Base-by-base conservation (phyloP, 2,329 filamentous ascomycete species). In the Thielaviopsis musarum region DNA sequence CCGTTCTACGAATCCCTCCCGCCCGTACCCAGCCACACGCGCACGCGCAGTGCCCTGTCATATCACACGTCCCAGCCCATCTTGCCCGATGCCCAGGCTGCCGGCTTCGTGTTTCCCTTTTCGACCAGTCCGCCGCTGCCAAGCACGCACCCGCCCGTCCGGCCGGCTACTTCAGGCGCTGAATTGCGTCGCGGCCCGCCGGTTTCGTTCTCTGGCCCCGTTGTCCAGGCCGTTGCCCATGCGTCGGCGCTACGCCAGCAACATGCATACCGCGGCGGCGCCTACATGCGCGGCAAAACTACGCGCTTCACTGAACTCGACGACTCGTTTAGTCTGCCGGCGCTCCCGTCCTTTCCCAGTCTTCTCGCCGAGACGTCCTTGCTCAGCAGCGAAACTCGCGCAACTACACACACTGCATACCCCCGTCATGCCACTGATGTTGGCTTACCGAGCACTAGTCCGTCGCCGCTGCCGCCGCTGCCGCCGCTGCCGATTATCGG, bases 41-140 rank as follows among this genome's bases (percentile, higher is more conserved):
- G 45, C 15, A 45, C 55, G 9, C 45, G 12, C 22, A 57, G 38
- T 19, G 26, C 55, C 6, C 13, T 30, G 12, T 49, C 41, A 13
- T 21, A 28, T 15, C 34, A 57, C 13, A 26, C 38, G 19, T 12
- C 34, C 7, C 55, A 49, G 26, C 45, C 58, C 7, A 52, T 59
- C n/a, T 17, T 59, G 3, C 58, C 58, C 6, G 53, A 51, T 52
- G 48, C 45, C 1, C 41, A 19, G 2, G 58, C 30, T 17, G 38
- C 58, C 4, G 54, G 38, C 7, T 59, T 59, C 21, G 45, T 59
- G 5, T 59, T 59, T 45, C 26, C 45, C 38, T n/a, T 26, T n/a
- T 51, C 41, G 38, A 6, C 45, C 10, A 34, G 9, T 2, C 30
- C 6, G 30, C 10, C 30, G 30, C 30, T 10, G 10, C 15, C 15